Base-by-base conservation (phyloP, 2,329 filamentous ascomycete species). In the Sclerotinia minor region DNA sequence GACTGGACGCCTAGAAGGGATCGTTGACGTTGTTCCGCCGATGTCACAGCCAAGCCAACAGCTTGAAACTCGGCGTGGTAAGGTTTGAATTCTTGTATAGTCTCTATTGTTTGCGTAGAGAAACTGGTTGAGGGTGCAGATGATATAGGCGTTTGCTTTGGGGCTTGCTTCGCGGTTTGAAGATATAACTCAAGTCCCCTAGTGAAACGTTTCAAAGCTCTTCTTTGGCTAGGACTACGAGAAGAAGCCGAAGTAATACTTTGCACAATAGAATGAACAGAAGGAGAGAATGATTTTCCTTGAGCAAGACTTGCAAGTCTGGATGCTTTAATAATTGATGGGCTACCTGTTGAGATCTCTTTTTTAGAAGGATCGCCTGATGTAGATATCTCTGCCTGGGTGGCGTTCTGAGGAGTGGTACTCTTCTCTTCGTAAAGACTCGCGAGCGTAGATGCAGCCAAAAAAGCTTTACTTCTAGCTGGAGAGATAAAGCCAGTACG, bases 41-140 rank as follows among this genome's bases (percentile, higher is more conserved):
- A 86, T 15, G 85, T 87, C 1, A 87, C 82, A 2, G 85, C 84
- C 61, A 88, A 78, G 1, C 85, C 84, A 65, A 83, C 84, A 67
- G 80, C 80, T 67, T 78, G 78, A 69, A 88, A 86, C 69, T 87
- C 81, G 5, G 81, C 77, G 58, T 80, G 81, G 72, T 83, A 87
- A 2, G 85, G 85, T 35, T 85, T 73, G 3, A 87, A 76, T 41
- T 82, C 83, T 35, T 81, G 79, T 24, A 87, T 79, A 3, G 85
- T 87, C 68, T 81, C 79, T 26, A 87, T 79, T 2, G 85, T 87
- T 68, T 81, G 80, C 5, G 70, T 57, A 82, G 76, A 53, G 81
- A 85, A 60, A 19, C 68, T 72, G 15, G 78, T 78, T 13, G 67
- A 53, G 45, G 71, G 72, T 60, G 67, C 67, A 19, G 74, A 72